Evolutionary conservation across 2,329 filamentous ascomycete species (phyloP).

Genomic region (Trematosphaeria pertusa): DNA sequence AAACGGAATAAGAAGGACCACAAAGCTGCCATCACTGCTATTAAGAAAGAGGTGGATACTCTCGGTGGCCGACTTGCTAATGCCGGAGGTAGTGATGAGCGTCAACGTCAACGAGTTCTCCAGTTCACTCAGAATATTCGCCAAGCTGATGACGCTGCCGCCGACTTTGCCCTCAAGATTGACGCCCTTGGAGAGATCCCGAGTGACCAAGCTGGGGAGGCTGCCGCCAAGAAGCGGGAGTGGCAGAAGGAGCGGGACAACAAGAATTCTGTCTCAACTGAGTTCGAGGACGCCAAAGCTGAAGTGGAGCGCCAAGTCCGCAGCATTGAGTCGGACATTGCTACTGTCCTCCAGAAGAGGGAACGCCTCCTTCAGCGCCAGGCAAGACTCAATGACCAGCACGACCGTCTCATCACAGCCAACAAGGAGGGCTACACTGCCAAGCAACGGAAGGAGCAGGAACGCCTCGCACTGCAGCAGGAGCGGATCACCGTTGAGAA

Average conservation of each 20-base stretch:
- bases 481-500: conserved; percentile 45
- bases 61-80: conserved; percentile 70
- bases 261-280: conserved; percentile 58
- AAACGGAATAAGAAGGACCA: conserved; percentile 78
- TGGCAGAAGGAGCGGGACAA: conserved; percentile 63
- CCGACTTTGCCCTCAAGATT: conserved; percentile 65
- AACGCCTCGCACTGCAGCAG: conserved; percentile 46
- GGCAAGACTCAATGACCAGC: conserved; percentile 74
- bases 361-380: conserved; percentile 77
- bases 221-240: conserved; percentile 63
- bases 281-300: conserved; percentile 68
- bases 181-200: conserved; percentile 70
- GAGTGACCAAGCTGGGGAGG: conserved; percentile 65
- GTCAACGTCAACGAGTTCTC: conserved; percentile 74
- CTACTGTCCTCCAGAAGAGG: conserved; percentile 68
- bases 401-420: conserved; percentile 73
- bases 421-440: conserved; percentile 70
- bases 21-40: conserved; percentile 69
- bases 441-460: conserved; percentile 57
- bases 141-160: conserved; percentile 69
- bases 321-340: conserved; percentile 69
- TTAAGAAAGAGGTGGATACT: conserved; percentile 77
- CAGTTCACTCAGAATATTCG: conserved; percentile 78
- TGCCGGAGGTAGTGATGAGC: conserved; percentile 76
- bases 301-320: conserved; percentile 69